A percentile compares a stretch with the other conserved stretches of the same genome.
Conservation (phyloP, 352 stramenopile species). For the Thraustotheca clavata region DNA sequence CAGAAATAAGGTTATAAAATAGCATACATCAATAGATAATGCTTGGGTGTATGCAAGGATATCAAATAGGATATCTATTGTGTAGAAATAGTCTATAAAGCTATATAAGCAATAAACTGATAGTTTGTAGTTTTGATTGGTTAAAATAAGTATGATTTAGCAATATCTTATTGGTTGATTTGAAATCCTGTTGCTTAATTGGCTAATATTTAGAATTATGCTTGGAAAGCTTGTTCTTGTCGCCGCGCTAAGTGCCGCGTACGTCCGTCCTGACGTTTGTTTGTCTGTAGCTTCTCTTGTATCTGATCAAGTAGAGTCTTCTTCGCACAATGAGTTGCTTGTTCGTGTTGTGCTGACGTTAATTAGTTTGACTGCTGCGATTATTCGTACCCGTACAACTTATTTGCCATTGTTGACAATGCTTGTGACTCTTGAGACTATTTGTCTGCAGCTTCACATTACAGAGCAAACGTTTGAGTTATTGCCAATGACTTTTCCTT, state of each 20-base stretch:
- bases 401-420: conserved; percentile 37
- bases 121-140: not conserved
- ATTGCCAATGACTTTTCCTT: conserved; percentile 31
- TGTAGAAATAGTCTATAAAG: no score
- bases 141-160: not conserved
- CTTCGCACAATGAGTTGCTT: conserved; percentile 26
- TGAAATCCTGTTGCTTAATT: not conserved
- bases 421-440: conserved; percentile 37
- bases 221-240: not conserved
- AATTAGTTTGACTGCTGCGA: conserved; percentile 38
- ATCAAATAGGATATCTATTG: no score
- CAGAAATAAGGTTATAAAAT: no score
- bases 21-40: no score
- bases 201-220: not conserved
- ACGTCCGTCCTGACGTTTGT: not conserved
- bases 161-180: not conserved
- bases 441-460: conserved; percentile 42
- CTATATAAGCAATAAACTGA: no score
- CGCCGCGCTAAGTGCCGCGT: not conserved
- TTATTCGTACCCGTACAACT: conserved; percentile 30
- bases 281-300: not conserved
- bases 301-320: not conserved
- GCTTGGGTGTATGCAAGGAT: no score
- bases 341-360: conserved; percentile 52
- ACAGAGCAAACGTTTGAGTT: conserved; percentile 33